Base-by-base conservation (phyloP, 345 rosid genomes). In the Citrus hindsii region DNA sequence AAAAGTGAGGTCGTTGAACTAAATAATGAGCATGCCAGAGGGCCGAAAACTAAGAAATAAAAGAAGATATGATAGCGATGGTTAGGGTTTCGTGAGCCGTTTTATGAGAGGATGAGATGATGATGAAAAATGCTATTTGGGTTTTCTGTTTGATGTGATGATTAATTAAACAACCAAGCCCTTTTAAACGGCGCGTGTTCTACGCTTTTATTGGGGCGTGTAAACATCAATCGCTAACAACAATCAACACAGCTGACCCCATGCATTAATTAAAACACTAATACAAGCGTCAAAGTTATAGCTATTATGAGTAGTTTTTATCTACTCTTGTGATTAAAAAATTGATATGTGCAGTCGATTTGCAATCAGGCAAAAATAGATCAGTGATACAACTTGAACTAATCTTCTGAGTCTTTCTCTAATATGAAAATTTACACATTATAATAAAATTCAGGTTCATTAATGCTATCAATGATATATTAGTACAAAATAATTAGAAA, bases 1-100 rank as follows among this genome's bases (percentile, higher is more conserved):
- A 66, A 65, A 69, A 64, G 73, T 10, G 27, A 65, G 71, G 60
- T 37, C 27, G 51, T 69, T 78, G 85, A 75, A 58, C n/a, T 63
- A 37, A n/a, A 61, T 59, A 25, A 30, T 42, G 40, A 76, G 55
- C 5, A 19, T 27, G 71, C 37, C 56, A 66, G 72, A 35, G 28
- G 14, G 59, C 35, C 9, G 14, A 24, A 30, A 61, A 48, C 6
- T 48, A 53, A 46, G 30, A 72, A 38, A 2, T 18, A 8, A 69
- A 71, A 56, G 40, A 68, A 14, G 42, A 58, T 30, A 53, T 48
- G 46, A 74, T 14, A 74, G 72, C 69, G 58, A 74, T 37, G 76
- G 67, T 32, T 65, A 48, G 32, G 71, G 71, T 42, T 74, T 71
- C 75, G 35, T 69, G 58, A n/a, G 51, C 75, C 53, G 35, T 24